phyloP scores from a whole-genome alignment of 2,329 filamentous ascomycete genomes.

The Bipolaris bicolor region DNA sequence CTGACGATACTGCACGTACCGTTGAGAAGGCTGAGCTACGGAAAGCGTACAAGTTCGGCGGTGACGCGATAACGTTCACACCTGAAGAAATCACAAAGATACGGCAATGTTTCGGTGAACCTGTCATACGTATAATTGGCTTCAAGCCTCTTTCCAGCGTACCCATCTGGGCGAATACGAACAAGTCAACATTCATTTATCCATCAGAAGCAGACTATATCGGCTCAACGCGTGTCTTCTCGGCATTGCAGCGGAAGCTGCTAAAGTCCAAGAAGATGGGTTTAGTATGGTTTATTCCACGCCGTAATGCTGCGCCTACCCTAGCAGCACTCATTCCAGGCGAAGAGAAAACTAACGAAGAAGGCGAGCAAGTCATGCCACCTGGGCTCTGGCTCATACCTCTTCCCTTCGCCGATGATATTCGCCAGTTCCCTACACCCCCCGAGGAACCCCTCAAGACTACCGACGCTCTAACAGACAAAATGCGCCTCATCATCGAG shows the following conservation, averaged over 20 bases:
- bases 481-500: slow-evolving; percentile 82
- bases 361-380: slow-evolving; percentile 73
- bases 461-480: slow-evolving; percentile 75
- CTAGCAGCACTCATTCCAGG: slow-evolving; percentile 84
- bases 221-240: slow-evolving; percentile 91
- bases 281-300: slow-evolving; percentile 86
- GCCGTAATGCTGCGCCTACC: slow-evolving; percentile 77
- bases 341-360: slow-evolving; percentile 65
- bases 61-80: slow-evolving; percentile 84
- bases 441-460: slow-evolving; percentile 52
- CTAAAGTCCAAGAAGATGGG: slow-evolving; percentile 79
- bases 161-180: slow-evolving; percentile 82
- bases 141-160: slow-evolving; percentile 83
- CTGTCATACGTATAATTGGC: slow-evolving; percentile 85
- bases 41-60: slow-evolving; percentile 96
- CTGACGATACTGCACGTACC: slow-evolving; percentile 76
- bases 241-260: slow-evolving; percentile 87
- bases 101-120: slow-evolving; percentile 75
- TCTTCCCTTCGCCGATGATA: slow-evolving; percentile 87
- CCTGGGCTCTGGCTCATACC: slow-evolving; percentile 88
- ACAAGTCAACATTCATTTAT: slow-evolving; percentile 90
- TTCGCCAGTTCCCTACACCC: slow-evolving; percentile 74
- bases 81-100: slow-evolving; percentile 81
- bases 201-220: slow-evolving; percentile 89
- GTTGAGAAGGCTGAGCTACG: slow-evolving; percentile 83